Conservation (phyloP, 2,329 filamentous ascomycete species). For the Chaetomiaceae sp. region DNA sequence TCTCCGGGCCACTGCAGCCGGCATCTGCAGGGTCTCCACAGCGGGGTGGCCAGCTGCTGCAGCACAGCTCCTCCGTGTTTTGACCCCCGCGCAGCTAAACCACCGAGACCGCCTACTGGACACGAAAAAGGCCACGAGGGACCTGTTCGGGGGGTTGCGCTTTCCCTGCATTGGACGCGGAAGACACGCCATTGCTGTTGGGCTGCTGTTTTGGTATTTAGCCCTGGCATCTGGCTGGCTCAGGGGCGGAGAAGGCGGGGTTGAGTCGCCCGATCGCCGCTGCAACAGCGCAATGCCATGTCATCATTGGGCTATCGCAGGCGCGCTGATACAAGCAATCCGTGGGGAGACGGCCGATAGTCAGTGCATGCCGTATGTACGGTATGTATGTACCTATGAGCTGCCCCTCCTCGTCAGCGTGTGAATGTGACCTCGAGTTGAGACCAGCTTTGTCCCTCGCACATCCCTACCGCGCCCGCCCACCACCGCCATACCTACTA, state of each 20-base stretch:
- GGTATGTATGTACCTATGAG: too few species aligned
- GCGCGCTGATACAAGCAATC: not conserved
- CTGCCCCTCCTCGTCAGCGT: too few species aligned
- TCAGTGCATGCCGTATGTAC: too few species aligned
- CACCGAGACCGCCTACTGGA: not conserved
- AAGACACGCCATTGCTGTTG: not conserved
- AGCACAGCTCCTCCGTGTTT: not conserved
- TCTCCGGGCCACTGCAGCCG: not conserved
- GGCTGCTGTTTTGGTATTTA: not conserved
- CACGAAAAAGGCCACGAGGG: not conserved
- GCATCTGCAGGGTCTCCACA: not conserved
- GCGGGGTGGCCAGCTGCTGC: not conserved
- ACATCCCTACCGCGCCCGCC: too few species aligned
- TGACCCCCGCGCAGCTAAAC: not conserved
- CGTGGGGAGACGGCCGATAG: not conserved
- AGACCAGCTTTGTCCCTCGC: too few species aligned
- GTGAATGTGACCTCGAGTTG: too few species aligned
- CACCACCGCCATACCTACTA: too few species aligned
- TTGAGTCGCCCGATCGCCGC: conserved; percentile 6
- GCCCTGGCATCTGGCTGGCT: not conserved
- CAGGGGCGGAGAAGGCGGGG: conserved; percentile 9
- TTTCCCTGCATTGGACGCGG: not conserved
- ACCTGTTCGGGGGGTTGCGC: not conserved
- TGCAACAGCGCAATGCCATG: conserved; percentile 10
- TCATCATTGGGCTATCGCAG: conserved; percentile 15